Evolutionary conservation across 2,329 filamentous ascomycete species (phyloP).

Genomic region (Didymellaceae sp.): DNA sequence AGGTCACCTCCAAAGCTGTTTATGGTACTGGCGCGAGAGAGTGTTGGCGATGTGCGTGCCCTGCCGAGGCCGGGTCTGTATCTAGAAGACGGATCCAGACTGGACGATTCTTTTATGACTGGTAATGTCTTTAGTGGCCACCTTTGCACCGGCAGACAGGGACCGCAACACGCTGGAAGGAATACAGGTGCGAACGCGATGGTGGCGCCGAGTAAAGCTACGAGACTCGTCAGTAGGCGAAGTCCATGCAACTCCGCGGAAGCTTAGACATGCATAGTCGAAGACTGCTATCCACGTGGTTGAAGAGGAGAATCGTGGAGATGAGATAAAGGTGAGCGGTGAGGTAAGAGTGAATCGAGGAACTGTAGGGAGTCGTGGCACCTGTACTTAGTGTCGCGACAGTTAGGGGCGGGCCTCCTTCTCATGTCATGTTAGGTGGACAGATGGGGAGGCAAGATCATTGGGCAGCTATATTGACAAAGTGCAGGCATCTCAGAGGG

Average conservation of each 20-base stretch:
- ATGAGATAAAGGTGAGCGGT: too few species aligned
- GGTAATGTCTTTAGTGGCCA: conserved; percentile 9
- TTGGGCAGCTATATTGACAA: too few species aligned
- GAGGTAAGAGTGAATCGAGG: too few species aligned
- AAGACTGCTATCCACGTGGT: too few species aligned
- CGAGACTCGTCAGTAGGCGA: not conserved
- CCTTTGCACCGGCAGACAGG: conserved; percentile 15
- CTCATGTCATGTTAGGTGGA: too few species aligned
- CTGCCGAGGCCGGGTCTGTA: conserved; percentile 21
- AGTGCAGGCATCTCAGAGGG: too few species aligned
- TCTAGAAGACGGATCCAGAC: conserved; percentile 20
- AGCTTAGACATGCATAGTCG: too few species aligned
- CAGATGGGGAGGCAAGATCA: too few species aligned
- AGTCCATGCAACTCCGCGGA: not conserved
- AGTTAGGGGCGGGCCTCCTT: too few species aligned
- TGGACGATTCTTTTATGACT: conserved; percentile 15
- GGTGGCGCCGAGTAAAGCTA: conserved; percentile 9
- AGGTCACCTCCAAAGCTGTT: not conserved
- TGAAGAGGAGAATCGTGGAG: too few species aligned
- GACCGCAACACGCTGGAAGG: conserved; percentile 6
- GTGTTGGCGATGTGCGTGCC: conserved; percentile 10
- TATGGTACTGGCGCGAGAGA: not conserved
- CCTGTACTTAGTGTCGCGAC: too few species aligned
- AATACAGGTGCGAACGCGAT: conserved; percentile 18
- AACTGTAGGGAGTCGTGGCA: too few species aligned